phyloP scores from a whole-genome alignment of 495 filamentous ascomycete species.

The Evernia prunastri region DNA sequence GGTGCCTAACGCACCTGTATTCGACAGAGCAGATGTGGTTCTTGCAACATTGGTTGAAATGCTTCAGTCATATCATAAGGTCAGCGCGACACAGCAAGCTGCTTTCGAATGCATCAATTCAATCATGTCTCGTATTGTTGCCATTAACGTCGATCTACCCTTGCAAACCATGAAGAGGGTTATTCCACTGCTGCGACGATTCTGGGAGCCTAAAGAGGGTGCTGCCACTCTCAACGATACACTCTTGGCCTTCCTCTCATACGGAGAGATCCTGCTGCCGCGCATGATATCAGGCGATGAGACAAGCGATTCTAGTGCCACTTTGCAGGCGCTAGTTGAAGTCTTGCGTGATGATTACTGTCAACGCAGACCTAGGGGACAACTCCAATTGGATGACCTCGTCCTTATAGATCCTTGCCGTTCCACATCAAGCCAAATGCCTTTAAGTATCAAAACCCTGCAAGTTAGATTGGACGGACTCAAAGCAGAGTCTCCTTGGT shows the following conservation, averaged over 20 bases:
- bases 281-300: slow-evolving; percentile 26
- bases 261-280: slow-evolving; percentile 55
- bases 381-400: slow-evolving; percentile 71
- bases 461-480: slow-evolving; percentile 39
- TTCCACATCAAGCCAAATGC: slow-evolving; percentile 14
- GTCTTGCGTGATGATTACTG: slow-evolving; percentile 66
- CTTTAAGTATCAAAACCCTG: slow-evolving; percentile 27
- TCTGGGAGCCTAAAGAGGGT: slow-evolving; percentile 64
- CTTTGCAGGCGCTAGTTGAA: slow-evolving; percentile 48
- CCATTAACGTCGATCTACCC: slow-evolving; percentile 59
- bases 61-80: slow-evolving; percentile 52
- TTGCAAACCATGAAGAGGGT: slow-evolving; percentile 50
- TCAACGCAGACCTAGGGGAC: slow-evolving; percentile 59
- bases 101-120: slow-evolving; percentile 71
- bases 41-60: slow-evolving; percentile 53
- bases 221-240: slow-evolving; percentile 54
- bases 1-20: slow-evolving; percentile 64
- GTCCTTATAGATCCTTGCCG: slow-evolving; percentile 44
- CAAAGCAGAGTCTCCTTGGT: slow-evolving; percentile 46
- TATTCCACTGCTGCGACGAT: slow-evolving; percentile 61
- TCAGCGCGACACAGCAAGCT: slow-evolving; percentile 58
- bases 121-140: slow-evolving; percentile 56
- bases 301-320: slow-evolving; percentile 27
- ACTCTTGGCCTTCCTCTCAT: slow-evolving; percentile 64
- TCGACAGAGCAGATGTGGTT: slow-evolving; percentile 51